Evolutionary conservation across 2,329 filamentous ascomycete genomes (phyloP), one percentile per base, ranked within the genome.

Genomic region (Pezicula carpinea): DNA sequence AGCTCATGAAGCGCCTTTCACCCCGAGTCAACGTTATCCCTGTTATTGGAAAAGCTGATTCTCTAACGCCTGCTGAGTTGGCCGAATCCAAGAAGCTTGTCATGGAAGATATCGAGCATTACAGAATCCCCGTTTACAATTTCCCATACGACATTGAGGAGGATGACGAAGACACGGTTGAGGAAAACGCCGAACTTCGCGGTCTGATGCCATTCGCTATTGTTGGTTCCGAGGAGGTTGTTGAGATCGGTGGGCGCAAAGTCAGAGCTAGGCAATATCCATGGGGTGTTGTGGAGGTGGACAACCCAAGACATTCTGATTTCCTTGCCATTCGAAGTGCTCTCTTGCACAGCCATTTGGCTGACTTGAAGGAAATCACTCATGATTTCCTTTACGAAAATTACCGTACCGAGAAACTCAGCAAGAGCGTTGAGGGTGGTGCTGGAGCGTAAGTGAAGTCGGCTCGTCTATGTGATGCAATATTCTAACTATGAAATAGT

Each of bases 351-450:
- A 96, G 90, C 73, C 93, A 99, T 76, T 75, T 99, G 66, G 93
- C 93, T 52, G 93, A 99, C 69, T 75, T 99, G 64, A 99, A 99
- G 83, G 93, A 99, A 72, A 99, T 99, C 66, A 99, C 93, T 44
- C 93, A 99, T 71, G 93, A 99, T 72, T 99, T 99, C 85, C 77
- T 99, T 56, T 99, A 99, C 75, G 93, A 99, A 71, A 99, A 99
- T 76, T 99, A 99, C 81, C 90, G 93, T 89, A 99, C 93, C 65
- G 93, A 99, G 87, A 97, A 97, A 79, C 87, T 99, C 63, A 95
- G 89, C 77, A 99, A 97, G 89, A 96, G 90, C 68, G 93, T 99
- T 60, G 91, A 96, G 66, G 89, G 89, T 69, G 87, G 88, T 72
- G 79, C 83, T 71, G 81, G 83, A 80, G 82, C 83, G 90, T 96